phyloP scores from a whole-genome alignment of 768 basidiomycete species.

The Tricholomella constricta region DNA sequence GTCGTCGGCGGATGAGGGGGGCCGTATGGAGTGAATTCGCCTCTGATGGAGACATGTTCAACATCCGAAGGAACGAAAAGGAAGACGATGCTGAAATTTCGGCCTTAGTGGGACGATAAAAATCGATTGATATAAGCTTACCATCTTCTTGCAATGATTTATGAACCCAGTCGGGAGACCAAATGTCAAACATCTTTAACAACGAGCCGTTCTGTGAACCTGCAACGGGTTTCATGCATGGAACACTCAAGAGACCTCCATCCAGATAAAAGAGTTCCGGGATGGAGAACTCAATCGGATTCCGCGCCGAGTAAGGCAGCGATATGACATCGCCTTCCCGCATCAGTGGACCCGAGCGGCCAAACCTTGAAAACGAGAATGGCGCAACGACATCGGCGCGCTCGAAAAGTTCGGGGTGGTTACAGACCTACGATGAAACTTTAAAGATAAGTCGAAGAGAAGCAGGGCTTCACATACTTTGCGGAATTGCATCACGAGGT shows the following conservation, averaged over 20 bases:
- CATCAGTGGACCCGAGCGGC: slow-evolving; percentile 75
- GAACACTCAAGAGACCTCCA: slow-evolving; percentile 70
- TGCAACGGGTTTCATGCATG: slow-evolving; percentile 50
- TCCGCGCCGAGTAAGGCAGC: slow-evolving; percentile 83
- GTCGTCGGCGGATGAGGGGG: slow-evolving; percentile 58
- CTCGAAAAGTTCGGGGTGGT: slow-evolving; percentile 97
- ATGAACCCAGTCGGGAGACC: slow-evolving; percentile 83
- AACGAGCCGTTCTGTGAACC: slow-evolving; percentile 58
- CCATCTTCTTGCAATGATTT: slow-evolving; percentile 67
- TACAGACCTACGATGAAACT: slow-evolving; percentile 70
- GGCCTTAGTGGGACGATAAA: background rate
- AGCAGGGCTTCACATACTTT: slow-evolving; percentile 57
- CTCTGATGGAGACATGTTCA: slow-evolving; percentile 64
- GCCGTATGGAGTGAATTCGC: slow-evolving; percentile 61
- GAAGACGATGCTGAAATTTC: slow-evolving; percentile 42
- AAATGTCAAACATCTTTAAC: slow-evolving; percentile 81
- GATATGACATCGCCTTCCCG: slow-evolving; percentile 87
- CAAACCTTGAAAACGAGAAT: slow-evolving; percentile 85
- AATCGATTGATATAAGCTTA: slow-evolving; percentile 29
- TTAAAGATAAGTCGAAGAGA: background rate
- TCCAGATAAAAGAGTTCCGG: slow-evolving; percentile 80
- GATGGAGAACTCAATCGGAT: slow-evolving; percentile 78
- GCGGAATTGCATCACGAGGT: slow-evolving; percentile 99
- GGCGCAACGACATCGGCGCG: slow-evolving; percentile 94
- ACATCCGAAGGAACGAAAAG: slow-evolving; percentile 80